These are phyloP conservation scores for Gossypium australe DNA, from an alignment of 345 rosid species.

Conservation along the genomic window DNA sequence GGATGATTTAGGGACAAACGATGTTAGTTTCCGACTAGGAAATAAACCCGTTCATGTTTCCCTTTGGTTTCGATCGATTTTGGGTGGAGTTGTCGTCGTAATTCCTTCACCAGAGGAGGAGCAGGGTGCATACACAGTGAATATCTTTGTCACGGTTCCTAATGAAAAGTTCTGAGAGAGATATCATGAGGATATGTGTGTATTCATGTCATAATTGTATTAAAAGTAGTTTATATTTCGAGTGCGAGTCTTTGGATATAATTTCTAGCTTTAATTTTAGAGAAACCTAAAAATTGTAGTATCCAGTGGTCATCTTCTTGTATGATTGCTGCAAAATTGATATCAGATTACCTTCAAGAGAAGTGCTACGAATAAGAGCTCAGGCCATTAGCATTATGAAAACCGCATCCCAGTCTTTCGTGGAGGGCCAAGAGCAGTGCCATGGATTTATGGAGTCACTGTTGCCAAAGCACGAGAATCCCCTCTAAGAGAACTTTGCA, in stretches of 20 bases:
- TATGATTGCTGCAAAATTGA: neutral
- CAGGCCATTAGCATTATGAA: slow-evolving; percentile 58
- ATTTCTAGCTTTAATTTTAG: neutral
- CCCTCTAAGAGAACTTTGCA: too few species aligned
- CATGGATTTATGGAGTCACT: too few species aligned
- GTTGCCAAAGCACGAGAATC: too few species aligned
- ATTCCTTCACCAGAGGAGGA: slow-evolving; percentile 14
- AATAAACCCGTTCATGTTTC: slow-evolving; percentile 32
- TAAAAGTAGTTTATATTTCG: too few species aligned
- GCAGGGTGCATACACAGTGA: neutral
- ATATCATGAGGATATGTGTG: too few species aligned
- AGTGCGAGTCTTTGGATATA: too few species aligned
- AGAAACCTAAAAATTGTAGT: neutral
- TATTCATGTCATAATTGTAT: too few species aligned
- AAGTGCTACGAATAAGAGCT: neutral
- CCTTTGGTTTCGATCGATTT: slow-evolving; percentile 42
- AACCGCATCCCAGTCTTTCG: slow-evolving; percentile 69
- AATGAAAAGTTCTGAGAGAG: neutral
- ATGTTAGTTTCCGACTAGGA: slow-evolving; percentile 33
- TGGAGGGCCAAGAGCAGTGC: slow-evolving; percentile 26
- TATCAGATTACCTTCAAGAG: slow-evolving; percentile 3
- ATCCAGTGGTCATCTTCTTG: too few species aligned
- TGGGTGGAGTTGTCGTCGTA: slow-evolving; percentile 38
- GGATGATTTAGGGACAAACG: slow-evolving; percentile 34
- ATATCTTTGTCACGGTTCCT: slow-evolving; percentile 33